Conservation (phyloP, 805 yeast genomes). For the Candida corydali region DNA sequence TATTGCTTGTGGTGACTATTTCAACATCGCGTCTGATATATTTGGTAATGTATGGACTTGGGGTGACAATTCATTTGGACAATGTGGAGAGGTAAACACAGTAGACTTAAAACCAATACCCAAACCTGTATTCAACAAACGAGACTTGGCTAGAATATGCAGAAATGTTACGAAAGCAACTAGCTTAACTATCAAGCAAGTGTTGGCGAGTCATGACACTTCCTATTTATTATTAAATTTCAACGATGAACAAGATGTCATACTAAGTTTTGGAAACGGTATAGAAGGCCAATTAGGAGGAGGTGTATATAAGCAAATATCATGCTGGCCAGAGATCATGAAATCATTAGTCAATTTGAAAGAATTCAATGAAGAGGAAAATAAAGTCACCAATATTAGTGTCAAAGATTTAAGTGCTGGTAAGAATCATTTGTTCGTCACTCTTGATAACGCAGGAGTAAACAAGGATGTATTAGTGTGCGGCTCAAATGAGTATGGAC, state of each 20-base stretch:
- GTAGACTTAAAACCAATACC: slow-evolving; percentile 74
- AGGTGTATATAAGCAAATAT: slow-evolving; percentile 71
- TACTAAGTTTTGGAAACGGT: slow-evolving; percentile 79
- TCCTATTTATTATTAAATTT: slow-evolving; percentile 27
- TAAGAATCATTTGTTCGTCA: slow-evolving; percentile 58
- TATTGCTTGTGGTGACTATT: slow-evolving; percentile 72
- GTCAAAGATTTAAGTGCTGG: slow-evolving; percentile 59
- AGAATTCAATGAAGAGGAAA: slow-evolving; percentile 50
- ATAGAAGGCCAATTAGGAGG: slow-evolving; percentile 82
- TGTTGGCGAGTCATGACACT: slow-evolving; percentile 71
- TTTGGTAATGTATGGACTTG: slow-evolving; percentile 76
- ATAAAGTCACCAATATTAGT: slow-evolving; percentile 40
- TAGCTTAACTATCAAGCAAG: slow-evolving; percentile 35
- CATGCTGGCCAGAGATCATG: slow-evolving; percentile 60
- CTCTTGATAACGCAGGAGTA: slow-evolving; percentile 43
- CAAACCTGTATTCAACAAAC: slow-evolving; percentile 25
- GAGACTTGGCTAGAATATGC: slow-evolving; percentile 13
- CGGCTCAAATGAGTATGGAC: slow-evolving; percentile 85
- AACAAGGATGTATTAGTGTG: slow-evolving; percentile 62
- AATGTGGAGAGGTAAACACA: slow-evolving; percentile 67
- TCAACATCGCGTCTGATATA: slow-evolving; percentile 65
- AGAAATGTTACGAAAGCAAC: slow-evolving; percentile 26
- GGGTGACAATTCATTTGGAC: slow-evolving; percentile 85
- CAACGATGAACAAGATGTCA: slow-evolving; percentile 14
- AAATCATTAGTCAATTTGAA: slow-evolving; percentile 42